Conservation (phyloP, 768 basidiomycete genomes). For the Candolleomyces efflorescens region DNA sequence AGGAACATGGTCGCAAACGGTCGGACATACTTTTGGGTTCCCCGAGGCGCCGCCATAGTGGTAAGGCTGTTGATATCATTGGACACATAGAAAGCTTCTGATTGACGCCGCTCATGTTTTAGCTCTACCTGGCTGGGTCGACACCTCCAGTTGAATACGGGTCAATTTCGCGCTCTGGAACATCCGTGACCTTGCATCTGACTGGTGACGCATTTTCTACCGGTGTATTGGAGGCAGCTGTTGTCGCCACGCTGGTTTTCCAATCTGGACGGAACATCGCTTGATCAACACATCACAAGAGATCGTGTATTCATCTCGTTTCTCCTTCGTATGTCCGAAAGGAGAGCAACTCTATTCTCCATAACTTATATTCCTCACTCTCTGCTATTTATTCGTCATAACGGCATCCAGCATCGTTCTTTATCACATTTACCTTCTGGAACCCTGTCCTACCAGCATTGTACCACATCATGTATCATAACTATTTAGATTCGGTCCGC, state of each 20-base stretch:
- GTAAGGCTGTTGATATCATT: not conserved
- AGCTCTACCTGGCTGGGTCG: conserved; percentile 3
- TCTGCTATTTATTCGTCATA: too few species aligned
- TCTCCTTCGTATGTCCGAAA: too few species aligned
- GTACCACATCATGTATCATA: too few species aligned
- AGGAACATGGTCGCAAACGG: conserved; percentile 1
- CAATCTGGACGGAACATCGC: conserved; percentile 15
- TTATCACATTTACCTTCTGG: too few species aligned
- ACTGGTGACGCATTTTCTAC: conserved; percentile 11
- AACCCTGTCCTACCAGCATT: too few species aligned
- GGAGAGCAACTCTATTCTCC: too few species aligned
- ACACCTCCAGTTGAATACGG: conserved; percentile 5
- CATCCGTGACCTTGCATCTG: conserved; percentile 9
- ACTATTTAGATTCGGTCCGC: too few species aligned
- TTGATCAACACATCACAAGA: not conserved
- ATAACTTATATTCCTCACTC: too few species aligned
- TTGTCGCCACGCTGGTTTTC: conserved; percentile 12
- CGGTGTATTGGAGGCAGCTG: conserved; percentile 12
- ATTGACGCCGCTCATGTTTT: not conserved
- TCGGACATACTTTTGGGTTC: conserved; percentile 5
- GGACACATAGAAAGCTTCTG: not conserved
- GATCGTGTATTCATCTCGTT: too few species aligned
- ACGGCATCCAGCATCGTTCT: too few species aligned
- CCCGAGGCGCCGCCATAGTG: not conserved
- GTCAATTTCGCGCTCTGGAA: conserved; percentile 7